Percentiles rank a stretch among this genome's conserved stretches.
phyloP scores from a whole-genome alignment of 805 yeast species.

The Torulaspora gathmanii region DNA sequence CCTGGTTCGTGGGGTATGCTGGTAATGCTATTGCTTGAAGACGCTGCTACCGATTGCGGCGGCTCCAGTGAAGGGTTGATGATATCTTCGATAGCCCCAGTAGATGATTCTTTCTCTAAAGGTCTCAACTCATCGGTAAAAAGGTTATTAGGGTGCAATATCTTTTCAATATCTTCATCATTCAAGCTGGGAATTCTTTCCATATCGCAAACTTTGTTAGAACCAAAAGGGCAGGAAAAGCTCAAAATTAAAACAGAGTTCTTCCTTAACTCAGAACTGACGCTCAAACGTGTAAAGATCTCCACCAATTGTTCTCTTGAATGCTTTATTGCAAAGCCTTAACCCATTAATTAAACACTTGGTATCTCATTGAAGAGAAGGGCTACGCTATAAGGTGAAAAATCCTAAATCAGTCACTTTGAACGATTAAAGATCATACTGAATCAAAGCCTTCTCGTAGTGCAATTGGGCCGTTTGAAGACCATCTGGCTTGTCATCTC shows the following conservation, averaged over 20 bases:
- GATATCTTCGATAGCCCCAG: conserved; percentile 29
- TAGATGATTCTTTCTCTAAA: conserved; percentile 8
- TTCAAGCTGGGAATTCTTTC: conserved; percentile 18
- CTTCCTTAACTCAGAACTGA: not conserved
- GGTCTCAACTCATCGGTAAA: conserved; percentile 16
- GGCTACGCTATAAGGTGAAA: not conserved
- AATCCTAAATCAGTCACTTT: not conserved
- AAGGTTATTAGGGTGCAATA: conserved; percentile 18
- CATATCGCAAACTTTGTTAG: not conserved
- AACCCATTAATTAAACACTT: not conserved
- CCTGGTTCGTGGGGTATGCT: conserved; percentile 7
- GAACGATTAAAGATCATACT: not conserved
- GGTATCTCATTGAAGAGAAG: not conserved
- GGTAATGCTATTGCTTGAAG: conserved; percentile 1
- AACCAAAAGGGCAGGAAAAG: not conserved
- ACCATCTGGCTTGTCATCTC: too few species aligned
- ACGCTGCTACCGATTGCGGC: conserved; percentile 6
- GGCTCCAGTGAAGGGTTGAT: conserved; percentile 28
- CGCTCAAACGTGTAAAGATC: not conserved
- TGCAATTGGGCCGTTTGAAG: not conserved
- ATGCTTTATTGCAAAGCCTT: not conserved
- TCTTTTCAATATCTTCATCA: conserved; percentile 29
- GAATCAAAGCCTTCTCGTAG: too few species aligned
- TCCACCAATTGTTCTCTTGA: not conserved
- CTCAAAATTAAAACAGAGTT: not conserved